These are phyloP conservation scores for Chaetoscypha palmicola DNA, from an alignment of 2,329 filamentous ascomycete species.

Conservation along the genomic window DNA sequence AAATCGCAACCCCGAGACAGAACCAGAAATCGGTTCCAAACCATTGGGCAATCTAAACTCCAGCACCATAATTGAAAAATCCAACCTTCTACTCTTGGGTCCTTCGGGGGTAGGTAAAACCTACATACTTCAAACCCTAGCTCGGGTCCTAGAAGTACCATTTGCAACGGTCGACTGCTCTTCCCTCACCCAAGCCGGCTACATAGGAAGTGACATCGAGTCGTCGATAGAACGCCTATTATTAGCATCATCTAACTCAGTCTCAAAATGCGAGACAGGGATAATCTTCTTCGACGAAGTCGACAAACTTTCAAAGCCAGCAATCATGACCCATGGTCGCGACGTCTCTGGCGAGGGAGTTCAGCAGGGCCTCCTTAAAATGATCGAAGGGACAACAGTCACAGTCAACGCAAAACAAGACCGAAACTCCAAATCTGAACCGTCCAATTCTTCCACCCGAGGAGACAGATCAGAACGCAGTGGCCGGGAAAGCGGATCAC, in stretches of 20 bases:
- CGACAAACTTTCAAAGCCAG: slow-evolving; percentile 89
- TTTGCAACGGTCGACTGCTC: slow-evolving; percentile 96
- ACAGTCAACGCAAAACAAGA: slow-evolving; percentile 85
- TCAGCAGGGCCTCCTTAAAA: slow-evolving; percentile 89
- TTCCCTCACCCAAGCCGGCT: slow-evolving; percentile 90
- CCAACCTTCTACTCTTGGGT: slow-evolving; percentile 83
- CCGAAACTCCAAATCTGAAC: slow-evolving; percentile 20
- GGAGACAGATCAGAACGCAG: slow-evolving; percentile 17
- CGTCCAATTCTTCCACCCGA: slow-evolving; percentile 20
- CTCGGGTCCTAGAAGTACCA: slow-evolving; percentile 86
- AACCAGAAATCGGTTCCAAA: slow-evolving; percentile 21
- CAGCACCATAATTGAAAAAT: slow-evolving; percentile 66
- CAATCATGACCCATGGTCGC: slow-evolving; percentile 68
- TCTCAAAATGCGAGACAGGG: slow-evolving; percentile 76
- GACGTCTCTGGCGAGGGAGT: slow-evolving; percentile 96
- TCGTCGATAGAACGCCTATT: slow-evolving; percentile 86
- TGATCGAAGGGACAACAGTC: slow-evolving; percentile 91
- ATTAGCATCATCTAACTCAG: slow-evolving; percentile 83
- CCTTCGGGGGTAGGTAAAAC: slow-evolving; percentile 96
- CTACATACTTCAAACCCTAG: slow-evolving; percentile 77
- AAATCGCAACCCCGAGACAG: slow-evolving; percentile 15
- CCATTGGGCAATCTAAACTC: slow-evolving; percentile 13
- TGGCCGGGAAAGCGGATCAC: slow-evolving; percentile 11
- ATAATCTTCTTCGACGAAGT: slow-evolving; percentile 97
- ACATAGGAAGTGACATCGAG: slow-evolving; percentile 97